Base-by-base conservation (phyloP, 202 grass and related monocot genomes). In the Setaria italica region DNA sequence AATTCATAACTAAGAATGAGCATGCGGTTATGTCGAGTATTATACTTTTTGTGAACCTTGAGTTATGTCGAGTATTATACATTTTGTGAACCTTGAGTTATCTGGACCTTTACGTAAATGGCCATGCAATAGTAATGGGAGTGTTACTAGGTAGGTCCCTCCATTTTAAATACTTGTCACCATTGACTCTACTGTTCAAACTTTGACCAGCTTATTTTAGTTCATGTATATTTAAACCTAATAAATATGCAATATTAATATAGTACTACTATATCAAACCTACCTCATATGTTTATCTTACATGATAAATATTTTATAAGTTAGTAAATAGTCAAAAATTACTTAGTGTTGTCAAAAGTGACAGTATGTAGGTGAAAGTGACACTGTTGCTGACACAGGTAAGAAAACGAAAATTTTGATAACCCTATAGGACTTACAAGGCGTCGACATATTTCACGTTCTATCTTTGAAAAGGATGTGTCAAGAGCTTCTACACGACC, bases 381-480 rank as follows among this genome's bases (percentile, higher is more conserved):
- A 85, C 43, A 53, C 21, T 57, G 55, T 29, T 71, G 51, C 30
- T 51, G 30, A 68, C 33, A 54, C 11, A 83, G 4, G 50, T 62
- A 82, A 14, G 6, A 65, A 69, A 35, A 67, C 34, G 1, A 78
- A 73, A 78, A 33, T 51, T 84, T 14, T 56, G 48, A 85, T 47
- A 77, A 82, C 17, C 68, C 30, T 68, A 5, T 53, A 67, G 49
- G 65, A 80, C 95, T 91, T 86, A 98, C 95, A 84, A 98, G 95
- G 58, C 86, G 84, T 86, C 93, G 95, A 60, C 90, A 93, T 82
- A 98, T 95, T 98, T 95, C 95, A 56, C 74, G 95, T 71, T 95
- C 93, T 41, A 98, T 98, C 89, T 98, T 95, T 8, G 95, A 95
- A 89, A 92, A 98, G n/a, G 84, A 91, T 55, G 89, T 98, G 68